These are phyloP conservation scores for Stephania cephalantha DNA, from an alignment of 164 flowering plant species.

Conservation along the genomic window DNA sequence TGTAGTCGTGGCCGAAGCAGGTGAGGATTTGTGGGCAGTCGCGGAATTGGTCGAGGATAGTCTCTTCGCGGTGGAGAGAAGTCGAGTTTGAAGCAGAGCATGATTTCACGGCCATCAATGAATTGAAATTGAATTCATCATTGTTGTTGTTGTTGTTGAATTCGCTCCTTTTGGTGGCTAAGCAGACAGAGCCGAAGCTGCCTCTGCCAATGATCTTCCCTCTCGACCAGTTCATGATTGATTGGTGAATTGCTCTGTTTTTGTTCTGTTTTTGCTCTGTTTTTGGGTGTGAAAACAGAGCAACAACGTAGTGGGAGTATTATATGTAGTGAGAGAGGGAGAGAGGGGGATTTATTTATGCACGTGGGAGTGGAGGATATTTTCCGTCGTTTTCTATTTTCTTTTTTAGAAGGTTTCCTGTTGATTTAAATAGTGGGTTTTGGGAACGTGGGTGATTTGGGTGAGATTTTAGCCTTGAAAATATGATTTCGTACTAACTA, in stretches of 20 bases:
- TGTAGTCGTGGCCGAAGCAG: conserved; percentile 39
- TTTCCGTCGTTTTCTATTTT: neutral
- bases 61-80: conserved; percentile 37
- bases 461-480: too few species aligned
- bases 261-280: neutral
- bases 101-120: conserved; percentile 56
- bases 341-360: neutral
- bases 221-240: conserved; percentile 62
- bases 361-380: conserved; percentile 6
- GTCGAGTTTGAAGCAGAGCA: conserved; percentile 15
- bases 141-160: neutral
- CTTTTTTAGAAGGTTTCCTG: neutral
- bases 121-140: neutral
- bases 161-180: conserved; percentile 23
- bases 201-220: conserved; percentile 52
- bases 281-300: neutral
- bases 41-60: conserved; percentile 25
- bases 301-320: neutral
- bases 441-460: neutral
- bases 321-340: neutral
- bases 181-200: conserved; percentile 42
- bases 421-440: neutral
- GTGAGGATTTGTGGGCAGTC: conserved; percentile 34
- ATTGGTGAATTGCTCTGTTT: neutral
- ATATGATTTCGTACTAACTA: too few species aligned